Evolutionary conservation across 139 green algal species (phyloP).

Genomic region (Coelastrella sp.): DNA sequence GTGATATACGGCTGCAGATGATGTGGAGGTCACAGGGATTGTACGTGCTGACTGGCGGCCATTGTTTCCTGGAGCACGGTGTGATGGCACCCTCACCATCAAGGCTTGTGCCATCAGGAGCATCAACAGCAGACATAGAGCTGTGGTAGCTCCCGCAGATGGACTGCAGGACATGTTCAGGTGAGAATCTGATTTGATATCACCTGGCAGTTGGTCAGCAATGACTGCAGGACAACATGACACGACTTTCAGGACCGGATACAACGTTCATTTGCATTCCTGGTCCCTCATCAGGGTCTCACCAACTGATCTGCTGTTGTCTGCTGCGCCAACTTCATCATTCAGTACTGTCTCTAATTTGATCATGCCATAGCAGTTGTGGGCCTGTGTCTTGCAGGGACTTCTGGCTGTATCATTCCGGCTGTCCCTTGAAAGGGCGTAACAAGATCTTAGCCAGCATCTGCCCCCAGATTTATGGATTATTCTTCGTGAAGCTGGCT

Average conservation of each 20-base stretch:
- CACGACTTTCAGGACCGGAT: no score
- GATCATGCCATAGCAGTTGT: no score
- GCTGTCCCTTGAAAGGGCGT: conserved; percentile 66
- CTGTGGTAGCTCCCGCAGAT: background rate
- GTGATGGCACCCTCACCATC: conserved; percentile 77
- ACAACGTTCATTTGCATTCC: no score
- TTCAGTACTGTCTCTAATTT: no score
- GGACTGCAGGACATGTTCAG: conserved; percentile 34
- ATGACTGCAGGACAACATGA: no score
- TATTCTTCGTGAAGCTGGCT: conserved; percentile 85
- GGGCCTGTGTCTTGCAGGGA: conserved; percentile 9
- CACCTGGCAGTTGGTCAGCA: no score
- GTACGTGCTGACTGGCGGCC: conserved; percentile 74
- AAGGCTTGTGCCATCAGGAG: conserved; percentile 58
- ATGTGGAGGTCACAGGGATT: conserved; percentile 85
- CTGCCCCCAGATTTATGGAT: conserved; percentile 81
- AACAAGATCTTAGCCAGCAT: conserved; percentile 82
- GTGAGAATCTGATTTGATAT: no score
- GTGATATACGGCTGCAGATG: conserved; percentile 76
- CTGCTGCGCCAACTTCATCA: no score
- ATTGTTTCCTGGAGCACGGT: conserved; percentile 65
- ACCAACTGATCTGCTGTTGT: background rate
- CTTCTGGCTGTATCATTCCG: conserved; percentile 74
- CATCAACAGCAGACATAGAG: conserved; percentile 39
- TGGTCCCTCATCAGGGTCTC: no score